Conservation (phyloP, 2,329 filamentous ascomycete species). For the Colletotrichum somersetense region DNA sequence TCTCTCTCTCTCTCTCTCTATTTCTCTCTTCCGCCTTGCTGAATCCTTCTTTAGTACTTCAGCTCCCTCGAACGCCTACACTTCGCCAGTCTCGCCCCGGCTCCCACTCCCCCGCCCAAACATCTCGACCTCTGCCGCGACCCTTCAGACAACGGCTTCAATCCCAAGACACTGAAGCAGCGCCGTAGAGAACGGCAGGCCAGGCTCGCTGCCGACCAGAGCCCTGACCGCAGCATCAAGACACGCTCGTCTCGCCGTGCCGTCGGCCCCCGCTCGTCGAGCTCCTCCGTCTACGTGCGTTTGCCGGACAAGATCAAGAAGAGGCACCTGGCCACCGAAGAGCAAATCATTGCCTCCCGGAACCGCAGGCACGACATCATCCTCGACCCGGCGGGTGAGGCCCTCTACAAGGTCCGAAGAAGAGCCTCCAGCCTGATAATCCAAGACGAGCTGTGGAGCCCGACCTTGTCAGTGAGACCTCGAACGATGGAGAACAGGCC, state of each 20-base stretch:
- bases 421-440: slow-evolving; percentile 53
- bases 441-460: slow-evolving; percentile 49
- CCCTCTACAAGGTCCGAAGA: slow-evolving; percentile 62
- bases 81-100: slow-evolving; percentile 54
- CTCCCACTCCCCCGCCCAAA: slow-evolving; percentile 32
- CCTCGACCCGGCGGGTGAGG: slow-evolving; percentile 65
- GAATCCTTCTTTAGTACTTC: slow-evolving; percentile 70
- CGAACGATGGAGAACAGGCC: slow-evolving; percentile 47
- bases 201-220: slow-evolving; percentile 47
- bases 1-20: too few species aligned
- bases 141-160: slow-evolving; percentile 15
- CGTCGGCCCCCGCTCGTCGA: slow-evolving; percentile 54
- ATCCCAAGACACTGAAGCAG: slow-evolving; percentile 42
- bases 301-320: slow-evolving; percentile 80
- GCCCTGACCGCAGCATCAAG: slow-evolving; percentile 47
- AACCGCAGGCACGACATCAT: slow-evolving; percentile 61
- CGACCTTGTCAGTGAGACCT: slow-evolving; percentile 47
- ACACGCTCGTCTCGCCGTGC: slow-evolving; percentile 50
- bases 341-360: slow-evolving; percentile 72
- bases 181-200: slow-evolving; percentile 34
- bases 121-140: slow-evolving; percentile 32
- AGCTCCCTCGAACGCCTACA: slow-evolving; percentile 78
- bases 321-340: slow-evolving; percentile 78
- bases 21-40: slow-evolving; percentile 22
- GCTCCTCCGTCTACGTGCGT: slow-evolving; percentile 75